A percentile compares a stretch with the other conserved stretches of the same genome.
Conservation (phyloP, 2,329 filamentous ascomycete species). For the Epichloe gansuensis region DNA sequence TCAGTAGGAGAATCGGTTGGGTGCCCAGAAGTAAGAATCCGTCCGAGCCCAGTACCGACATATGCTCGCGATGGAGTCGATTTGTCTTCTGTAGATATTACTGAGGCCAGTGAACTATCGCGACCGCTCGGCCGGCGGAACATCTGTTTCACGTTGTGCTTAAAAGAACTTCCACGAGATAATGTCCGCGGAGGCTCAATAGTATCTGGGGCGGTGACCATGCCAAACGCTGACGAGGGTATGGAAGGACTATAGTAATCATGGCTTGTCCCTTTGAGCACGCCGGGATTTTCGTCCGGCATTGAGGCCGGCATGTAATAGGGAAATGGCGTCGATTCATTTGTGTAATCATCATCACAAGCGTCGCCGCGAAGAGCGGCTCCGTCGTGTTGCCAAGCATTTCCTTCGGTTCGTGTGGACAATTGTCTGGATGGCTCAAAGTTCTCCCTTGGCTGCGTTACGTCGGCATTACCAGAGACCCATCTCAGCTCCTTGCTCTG, state of each 20-base stretch:
- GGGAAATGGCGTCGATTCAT: slow-evolving; percentile 4
- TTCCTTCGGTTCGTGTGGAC: not conserved
- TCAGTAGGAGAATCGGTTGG: slow-evolving; percentile 21
- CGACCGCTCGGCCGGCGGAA: slow-evolving; percentile 23
- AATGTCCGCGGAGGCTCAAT: slow-evolving; percentile 9
- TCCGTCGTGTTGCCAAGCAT: not conserved
- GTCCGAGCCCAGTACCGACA: not conserved
- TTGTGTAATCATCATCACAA: slow-evolving; percentile 6
- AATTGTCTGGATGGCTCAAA: not conserved
- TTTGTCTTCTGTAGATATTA: not conserved
- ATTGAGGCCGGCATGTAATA: slow-evolving; percentile 17
- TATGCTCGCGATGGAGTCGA: slow-evolving; percentile 3
- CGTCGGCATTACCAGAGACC: slow-evolving; percentile 10
- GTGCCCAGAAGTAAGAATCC: slow-evolving; percentile 6
- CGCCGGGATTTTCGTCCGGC: slow-evolving; percentile 17
- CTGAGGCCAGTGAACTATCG: slow-evolving; percentile 18
- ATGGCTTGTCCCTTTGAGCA: slow-evolving; percentile 24
- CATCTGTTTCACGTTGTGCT: slow-evolving; percentile 23
- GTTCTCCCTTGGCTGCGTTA: not conserved
- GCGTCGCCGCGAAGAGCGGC: not conserved
- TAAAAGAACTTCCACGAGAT: slow-evolving; percentile 23
- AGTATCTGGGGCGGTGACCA: slow-evolving; percentile 18
- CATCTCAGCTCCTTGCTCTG: slow-evolving; percentile 17
- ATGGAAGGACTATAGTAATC: slow-evolving; percentile 31
- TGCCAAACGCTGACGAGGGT: slow-evolving; percentile 29